phyloP scores from a whole-genome alignment of 2,329 filamentous ascomycete genomes.

The Monilinia aucupariae region DNA sequence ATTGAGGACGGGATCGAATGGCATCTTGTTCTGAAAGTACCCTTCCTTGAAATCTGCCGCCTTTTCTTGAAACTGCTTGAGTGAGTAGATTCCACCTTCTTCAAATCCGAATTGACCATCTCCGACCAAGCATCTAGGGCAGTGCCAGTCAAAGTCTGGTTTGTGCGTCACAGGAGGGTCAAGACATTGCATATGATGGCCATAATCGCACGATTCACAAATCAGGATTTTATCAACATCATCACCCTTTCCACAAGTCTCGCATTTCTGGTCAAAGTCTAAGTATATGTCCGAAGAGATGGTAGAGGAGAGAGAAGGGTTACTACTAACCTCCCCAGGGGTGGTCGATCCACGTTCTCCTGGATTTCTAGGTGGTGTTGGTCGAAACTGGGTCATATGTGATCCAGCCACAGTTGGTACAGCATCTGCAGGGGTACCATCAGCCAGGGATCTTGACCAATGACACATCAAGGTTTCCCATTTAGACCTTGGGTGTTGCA shows the following conservation, averaged over 20 bases:
- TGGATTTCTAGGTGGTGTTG: constrained; percentile 63
- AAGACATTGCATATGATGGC: constrained; percentile 81
- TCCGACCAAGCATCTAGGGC: constrained; percentile 87
- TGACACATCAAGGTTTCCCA: constrained; percentile 20
- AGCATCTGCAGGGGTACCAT: constrained; percentile 44
- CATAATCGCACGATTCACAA: constrained; percentile 88
- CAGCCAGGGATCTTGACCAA: constrained; percentile 34
- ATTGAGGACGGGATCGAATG: constrained; percentile 77
- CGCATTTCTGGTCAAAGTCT: constrained; percentile 60
- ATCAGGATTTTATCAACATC: constrained; percentile 65
- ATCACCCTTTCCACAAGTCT: constrained; percentile 76
- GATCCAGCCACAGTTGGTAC: constrained; percentile 88
- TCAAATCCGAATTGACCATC: constrained; percentile 97
- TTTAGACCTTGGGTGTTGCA: constrained; percentile 13
- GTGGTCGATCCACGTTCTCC: constrained; percentile 41
- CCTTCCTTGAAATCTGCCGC: constrained; percentile 90
- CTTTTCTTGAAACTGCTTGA: constrained; percentile 94
- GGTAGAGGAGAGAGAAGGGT: constrained; percentile 39
- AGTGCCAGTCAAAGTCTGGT: constrained; percentile 91
- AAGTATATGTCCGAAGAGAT: constrained; percentile 22
- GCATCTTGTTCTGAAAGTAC: constrained; percentile 89
- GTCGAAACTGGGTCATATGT: constrained; percentile 91
- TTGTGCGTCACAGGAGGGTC: constrained; percentile 75
- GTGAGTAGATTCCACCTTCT: constrained; percentile 89
- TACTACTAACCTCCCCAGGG: constrained; percentile 50